Evolutionary conservation across 139 green algal genomes (phyloP).

Genomic region (Chlorella sp.): DNA sequence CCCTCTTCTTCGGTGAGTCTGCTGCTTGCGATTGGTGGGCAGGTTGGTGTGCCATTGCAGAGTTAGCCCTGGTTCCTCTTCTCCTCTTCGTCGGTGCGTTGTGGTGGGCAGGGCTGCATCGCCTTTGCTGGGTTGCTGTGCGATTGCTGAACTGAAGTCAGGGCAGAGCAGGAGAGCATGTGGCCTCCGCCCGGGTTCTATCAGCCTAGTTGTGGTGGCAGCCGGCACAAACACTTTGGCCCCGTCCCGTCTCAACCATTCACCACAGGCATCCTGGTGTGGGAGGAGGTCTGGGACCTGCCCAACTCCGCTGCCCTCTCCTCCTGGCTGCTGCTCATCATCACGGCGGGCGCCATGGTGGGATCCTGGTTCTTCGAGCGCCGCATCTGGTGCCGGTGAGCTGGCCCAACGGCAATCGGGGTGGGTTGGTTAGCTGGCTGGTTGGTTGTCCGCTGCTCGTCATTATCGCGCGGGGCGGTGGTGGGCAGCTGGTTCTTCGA

Average conservation of each 20-base stretch:
- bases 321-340: conserved; percentile 83
- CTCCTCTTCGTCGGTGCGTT: conserved; percentile 60
- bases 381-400: conserved; percentile 77
- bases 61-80: conserved; percentile 79
- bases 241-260: too few species aligned
- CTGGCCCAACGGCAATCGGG: not conserved
- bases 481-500: too few species aligned
- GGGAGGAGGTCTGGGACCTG: conserved; percentile 87
- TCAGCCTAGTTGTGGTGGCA: not conserved
- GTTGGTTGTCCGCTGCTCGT: too few species aligned
- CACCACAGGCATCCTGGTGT: conserved; percentile 74
- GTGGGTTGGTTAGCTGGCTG: too few species aligned
- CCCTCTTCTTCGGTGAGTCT: conserved; percentile 2
- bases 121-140: too few species aligned
- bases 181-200: not conserved
- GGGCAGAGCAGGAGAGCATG: too few species aligned
- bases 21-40: too few species aligned
- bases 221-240: too few species aligned
- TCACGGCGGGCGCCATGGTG: conserved; percentile 79
- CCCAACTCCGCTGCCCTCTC: conserved; percentile 72
- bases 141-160: too few species aligned
- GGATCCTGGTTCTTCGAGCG: conserved; percentile 75
- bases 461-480: too few species aligned
- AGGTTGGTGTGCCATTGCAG: too few species aligned
- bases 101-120: too few species aligned